Conservation (phyloP, 192 early-diverging fungal genomes). For the Gaertneriomyces sp. region DNA sequence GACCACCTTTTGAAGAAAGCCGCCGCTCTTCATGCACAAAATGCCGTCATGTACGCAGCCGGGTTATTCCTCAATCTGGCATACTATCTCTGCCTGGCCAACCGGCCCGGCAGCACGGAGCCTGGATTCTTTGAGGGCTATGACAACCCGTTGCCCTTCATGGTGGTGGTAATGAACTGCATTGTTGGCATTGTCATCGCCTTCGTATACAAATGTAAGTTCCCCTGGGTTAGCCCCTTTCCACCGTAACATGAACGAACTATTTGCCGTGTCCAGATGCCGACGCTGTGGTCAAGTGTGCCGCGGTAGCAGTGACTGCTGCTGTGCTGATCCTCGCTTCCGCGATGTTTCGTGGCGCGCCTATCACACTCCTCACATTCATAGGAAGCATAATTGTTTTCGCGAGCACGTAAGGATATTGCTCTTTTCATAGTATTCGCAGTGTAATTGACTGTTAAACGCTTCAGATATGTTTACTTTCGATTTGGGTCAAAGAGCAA, state of each 20-base stretch:
- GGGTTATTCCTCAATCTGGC: neutral
- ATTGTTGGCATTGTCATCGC: neutral
- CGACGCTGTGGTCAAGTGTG: slow-evolving; percentile 8
- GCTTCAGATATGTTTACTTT: too few relatives aligned
- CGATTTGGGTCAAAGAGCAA: too few relatives aligned
- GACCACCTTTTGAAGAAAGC: slow-evolving; percentile 3
- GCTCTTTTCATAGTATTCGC: too few relatives aligned
- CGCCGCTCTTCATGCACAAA: neutral
- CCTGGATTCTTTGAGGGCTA: slow-evolving; percentile 3
- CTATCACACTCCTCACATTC: neutral
- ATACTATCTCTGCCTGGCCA: neutral
- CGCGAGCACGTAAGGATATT: slow-evolving; percentile 7
- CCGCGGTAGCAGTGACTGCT: slow-evolving; percentile 1
- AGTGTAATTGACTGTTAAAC: too few relatives aligned
- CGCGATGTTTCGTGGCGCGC: neutral
- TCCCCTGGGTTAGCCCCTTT: neutral
- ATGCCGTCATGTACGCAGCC: slow-evolving; percentile 1
- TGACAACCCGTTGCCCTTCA: neutral
- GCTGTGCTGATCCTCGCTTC: slow-evolving; percentile 5
- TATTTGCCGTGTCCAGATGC: slow-evolving; percentile 2
- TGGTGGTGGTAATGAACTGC: neutral
- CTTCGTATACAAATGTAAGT: neutral
- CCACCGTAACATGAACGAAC: neutral
- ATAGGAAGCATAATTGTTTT: neutral
- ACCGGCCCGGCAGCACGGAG: neutral